Percentiles rank a stretch among this genome's conserved stretches.
Evolutionary conservation across 2,329 filamentous ascomycete genomes (phyloP).

Genomic region (Penicillium paneum): DNA sequence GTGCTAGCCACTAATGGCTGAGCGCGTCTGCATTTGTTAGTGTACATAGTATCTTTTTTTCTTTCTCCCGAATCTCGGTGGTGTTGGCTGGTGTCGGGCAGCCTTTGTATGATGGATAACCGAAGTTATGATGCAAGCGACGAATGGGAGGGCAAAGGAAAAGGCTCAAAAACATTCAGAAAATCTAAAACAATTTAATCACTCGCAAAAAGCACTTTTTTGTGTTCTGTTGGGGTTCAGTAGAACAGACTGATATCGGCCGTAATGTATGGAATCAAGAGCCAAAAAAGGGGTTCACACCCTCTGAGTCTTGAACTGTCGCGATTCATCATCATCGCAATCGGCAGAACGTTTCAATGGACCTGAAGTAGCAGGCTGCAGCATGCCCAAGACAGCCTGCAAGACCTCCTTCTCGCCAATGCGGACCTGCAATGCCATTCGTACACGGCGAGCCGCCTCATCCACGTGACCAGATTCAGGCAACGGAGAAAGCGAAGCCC

Average conservation of each 20-base stretch:
- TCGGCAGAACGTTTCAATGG: slow-evolving; percentile 33
- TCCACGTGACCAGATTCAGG: slow-evolving; percentile 36
- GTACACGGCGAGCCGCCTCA: slow-evolving; percentile 33
- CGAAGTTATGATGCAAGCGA: slow-evolving; percentile 38
- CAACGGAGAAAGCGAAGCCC: slow-evolving; percentile 33
- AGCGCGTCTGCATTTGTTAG: slow-evolving; percentile 29
- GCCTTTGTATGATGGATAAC: slow-evolving; percentile 36
- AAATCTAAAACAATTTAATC: slow-evolving; percentile 32
- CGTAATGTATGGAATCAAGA: neutral
- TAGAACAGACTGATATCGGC: slow-evolving; percentile 2
- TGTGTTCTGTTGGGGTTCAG: slow-evolving; percentile 9
- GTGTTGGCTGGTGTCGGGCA: slow-evolving; percentile 14
- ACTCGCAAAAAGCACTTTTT: slow-evolving; percentile 21
- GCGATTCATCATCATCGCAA: slow-evolving; percentile 22
- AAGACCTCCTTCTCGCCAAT: slow-evolving; percentile 70
- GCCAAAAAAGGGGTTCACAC: slow-evolving; percentile 13
- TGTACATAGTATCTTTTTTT: slow-evolving; percentile 38
- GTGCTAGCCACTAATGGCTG: slow-evolving; percentile 6
- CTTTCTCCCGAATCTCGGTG: slow-evolving; percentile 15
- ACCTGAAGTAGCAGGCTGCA: slow-evolving; percentile 26
- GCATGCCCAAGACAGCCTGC: slow-evolving; percentile 49
- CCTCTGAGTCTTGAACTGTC: slow-evolving; percentile 29
- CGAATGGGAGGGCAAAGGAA: slow-evolving; percentile 21
- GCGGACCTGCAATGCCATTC: slow-evolving; percentile 66
- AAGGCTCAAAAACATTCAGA: slow-evolving; percentile 27